Evolutionary conservation across 768 basidiomycete genomes (phyloP), one percentile per base, ranked within the genome.

Genomic region (Lyophyllum decastes): DNA sequence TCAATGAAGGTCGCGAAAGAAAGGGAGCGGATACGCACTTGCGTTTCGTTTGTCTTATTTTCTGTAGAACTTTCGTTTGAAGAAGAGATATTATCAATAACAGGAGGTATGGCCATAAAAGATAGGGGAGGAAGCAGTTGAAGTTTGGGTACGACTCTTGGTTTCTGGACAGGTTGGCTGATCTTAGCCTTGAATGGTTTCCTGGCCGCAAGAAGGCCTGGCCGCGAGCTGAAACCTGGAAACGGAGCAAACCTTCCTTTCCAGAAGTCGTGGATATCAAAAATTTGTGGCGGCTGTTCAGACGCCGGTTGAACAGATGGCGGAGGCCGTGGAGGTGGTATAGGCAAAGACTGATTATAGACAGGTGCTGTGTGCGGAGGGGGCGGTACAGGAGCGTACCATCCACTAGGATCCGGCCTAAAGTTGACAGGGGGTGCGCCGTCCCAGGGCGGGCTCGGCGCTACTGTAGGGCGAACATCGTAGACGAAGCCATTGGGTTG

Each of bases 241-340:
- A 78, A 69, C 21, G 79, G 77, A 8, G 77, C 78, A 24, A 80
- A 66, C 47, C 76, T 68, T 14, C 74, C 76, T 58, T 68, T 72
- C 78, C 78, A 80, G 55, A 71, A 75, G 19, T 72, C 72, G 48
- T 78, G 67, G 16, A 76, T 68, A 1, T 60, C 55, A 12, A 51
- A 54, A 33, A 47, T 40, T 8, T 59, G 21, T 16, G 46, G 41
- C 25, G 49, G 34, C 2, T 19, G 34, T 38, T 54, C 52, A 24
- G 38, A 33, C 11, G 24, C 19, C n/a, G 54, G 41, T 26, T 41
- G 49, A n/a, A 30, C 30, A n/a, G 50, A 22, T 11, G 43, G 33
- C 35, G 27, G 49, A 5, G 17, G 53, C 16, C 49, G 52, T 12
- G 52, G n/a, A 22, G 41, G 33, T 27, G 26, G 16, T 8, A 24